A percentile compares a stretch with the other conserved stretches of the same genome.
Evolutionary conservation across 257 asterid genomes (phyloP).

Genomic region (Petrea volubilis): DNA sequence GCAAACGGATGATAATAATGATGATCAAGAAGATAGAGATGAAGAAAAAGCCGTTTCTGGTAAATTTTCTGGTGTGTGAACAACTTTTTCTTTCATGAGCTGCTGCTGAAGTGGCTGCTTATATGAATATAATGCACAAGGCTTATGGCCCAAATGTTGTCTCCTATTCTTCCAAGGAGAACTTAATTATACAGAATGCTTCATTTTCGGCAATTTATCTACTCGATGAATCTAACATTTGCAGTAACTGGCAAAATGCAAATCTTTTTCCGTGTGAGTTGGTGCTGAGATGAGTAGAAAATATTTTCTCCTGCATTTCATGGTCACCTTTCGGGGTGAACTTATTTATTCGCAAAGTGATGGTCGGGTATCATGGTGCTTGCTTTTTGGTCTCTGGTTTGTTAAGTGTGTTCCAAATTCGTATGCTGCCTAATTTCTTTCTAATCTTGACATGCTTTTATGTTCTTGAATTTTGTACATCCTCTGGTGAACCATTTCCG

Average conservation of each 20-base stretch:
- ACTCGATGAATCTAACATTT: background rate
- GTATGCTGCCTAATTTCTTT: too few species aligned
- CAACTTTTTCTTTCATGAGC: constrained; percentile 17
- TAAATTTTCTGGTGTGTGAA: constrained; percentile 60
- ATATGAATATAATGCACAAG: constrained; percentile 11
- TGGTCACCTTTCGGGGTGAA: too few species aligned
- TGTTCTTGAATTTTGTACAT: too few species aligned
- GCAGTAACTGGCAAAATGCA: constrained; percentile 16
- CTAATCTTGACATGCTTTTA: too few species aligned
- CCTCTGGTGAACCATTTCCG: too few species aligned
- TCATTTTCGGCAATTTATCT: constrained; percentile 5
- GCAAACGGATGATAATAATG: constrained; percentile 38
- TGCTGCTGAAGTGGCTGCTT: constrained; percentile 21
- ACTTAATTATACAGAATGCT: background rate
- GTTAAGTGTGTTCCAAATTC: too few species aligned
- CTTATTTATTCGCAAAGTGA: too few species aligned
- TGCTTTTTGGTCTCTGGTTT: too few species aligned
- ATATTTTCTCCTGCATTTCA: too few species aligned
- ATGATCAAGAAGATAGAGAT: constrained; percentile 40
- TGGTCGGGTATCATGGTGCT: too few species aligned
- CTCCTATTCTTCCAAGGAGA: background rate
- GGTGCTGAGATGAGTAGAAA: too few species aligned
- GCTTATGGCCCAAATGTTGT: constrained; percentile 10
- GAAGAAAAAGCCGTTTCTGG: constrained; percentile 60
- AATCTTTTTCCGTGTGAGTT: too few species aligned